Base-by-base conservation (phyloP, 83 land plant genomes). In the Diphasiastrum complanatum region DNA sequence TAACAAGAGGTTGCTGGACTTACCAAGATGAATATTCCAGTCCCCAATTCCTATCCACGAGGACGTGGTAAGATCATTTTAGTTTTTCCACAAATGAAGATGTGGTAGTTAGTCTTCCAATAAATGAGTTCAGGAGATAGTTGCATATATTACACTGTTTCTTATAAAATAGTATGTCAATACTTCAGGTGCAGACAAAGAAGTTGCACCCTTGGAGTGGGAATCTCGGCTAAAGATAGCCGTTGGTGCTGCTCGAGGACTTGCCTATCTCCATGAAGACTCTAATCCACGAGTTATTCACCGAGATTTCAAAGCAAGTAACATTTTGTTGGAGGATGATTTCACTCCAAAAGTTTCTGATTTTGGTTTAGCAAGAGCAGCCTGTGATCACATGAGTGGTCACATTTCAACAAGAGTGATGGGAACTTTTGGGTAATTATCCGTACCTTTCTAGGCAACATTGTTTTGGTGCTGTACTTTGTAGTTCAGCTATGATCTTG, bases 271-370 rank as follows among this genome's bases (percentile, higher is more conserved):
- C 45, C 92, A 87, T 67, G 92, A 87, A 66, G 92, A 87, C 63
- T 87, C 89, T 5, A 84, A 76, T 47, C 92, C 92, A 29, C 67
- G 89, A 36, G 91, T 86, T 24, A 86, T 86, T 30, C 91, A 86
- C 52, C 69, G 91, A 25, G 91, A 86, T 58, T 86, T 86, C 68
- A 86, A 86, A 71, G 75, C 89, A 16, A 86, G 91, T 69, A 86
- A 86, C 64, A 86, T 86, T 41, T 72, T 86, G 62, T 62, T 86
- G 51, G 91, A 86, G 64, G 65, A 81, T 65, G 91, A 86, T 58
- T 87, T 72, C 62, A 87, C 88, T 10, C 92, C 92, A 3, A 87
- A 84, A 72, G 88, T 87, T 11, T 84, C 92, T 20, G 92, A 87
- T 57, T 87, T 87, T 69, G 92, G 92, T 41, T 66, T 87, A 68